These are phyloP conservation scores for Xerocomus nothofagi DNA, from an alignment of 1,284 basidiomycete genomes.

Conservation along the genomic window DNA sequence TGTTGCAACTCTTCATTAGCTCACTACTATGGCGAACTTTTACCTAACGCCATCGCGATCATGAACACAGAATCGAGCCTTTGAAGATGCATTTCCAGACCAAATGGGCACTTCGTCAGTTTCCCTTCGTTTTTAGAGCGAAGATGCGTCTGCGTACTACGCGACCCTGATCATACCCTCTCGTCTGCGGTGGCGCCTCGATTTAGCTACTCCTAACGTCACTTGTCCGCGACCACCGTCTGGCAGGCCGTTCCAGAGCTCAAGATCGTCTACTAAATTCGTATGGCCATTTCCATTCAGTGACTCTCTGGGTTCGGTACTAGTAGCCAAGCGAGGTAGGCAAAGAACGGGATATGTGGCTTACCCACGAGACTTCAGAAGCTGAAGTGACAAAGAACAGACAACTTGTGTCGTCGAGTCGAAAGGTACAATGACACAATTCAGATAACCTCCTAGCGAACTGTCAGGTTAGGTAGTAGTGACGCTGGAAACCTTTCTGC, in stretches of 20 bases:
- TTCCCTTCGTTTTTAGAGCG: background rate
- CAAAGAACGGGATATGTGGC: background rate
- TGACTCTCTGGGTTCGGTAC: background rate
- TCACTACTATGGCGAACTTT: no score
- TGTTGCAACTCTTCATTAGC: background rate
- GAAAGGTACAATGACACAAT: background rate
- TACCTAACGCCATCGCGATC: conserved; percentile 1
- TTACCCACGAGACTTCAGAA: background rate
- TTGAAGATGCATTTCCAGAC: background rate
- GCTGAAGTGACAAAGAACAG: background rate
- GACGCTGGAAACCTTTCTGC: no score
- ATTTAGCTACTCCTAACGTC: conserved; percentile 1
- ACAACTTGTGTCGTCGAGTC: background rate
- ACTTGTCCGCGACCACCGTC: background rate
- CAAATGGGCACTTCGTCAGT: background rate
- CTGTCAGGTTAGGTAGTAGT: no score
- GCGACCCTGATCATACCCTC: background rate
- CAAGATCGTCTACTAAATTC: background rate
- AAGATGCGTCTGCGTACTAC: background rate
- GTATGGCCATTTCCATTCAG: background rate
- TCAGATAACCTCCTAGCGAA: no score
- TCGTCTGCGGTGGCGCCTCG: conserved; percentile 9
- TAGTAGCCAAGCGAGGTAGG: background rate
- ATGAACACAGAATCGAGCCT: background rate
- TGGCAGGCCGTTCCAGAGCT: background rate